Percentiles rank a stretch among this genome's conserved stretches.
Evolutionary conservation across 208 protist species (phyloP).

Genomic region (Willaertia magna): DNA sequence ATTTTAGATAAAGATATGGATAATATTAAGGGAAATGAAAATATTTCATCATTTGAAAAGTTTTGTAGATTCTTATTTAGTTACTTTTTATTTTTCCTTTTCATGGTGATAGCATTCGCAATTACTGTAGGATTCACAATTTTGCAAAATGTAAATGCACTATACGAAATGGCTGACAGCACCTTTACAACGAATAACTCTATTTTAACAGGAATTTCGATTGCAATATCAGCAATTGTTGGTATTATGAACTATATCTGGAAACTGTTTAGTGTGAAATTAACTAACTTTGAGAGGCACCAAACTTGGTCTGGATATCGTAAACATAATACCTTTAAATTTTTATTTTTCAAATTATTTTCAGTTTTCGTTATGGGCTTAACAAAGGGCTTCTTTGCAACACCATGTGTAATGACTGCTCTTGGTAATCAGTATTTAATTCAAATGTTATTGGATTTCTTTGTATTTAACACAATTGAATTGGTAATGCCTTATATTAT

Average conservation of each 20-base stretch:
- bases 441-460: background rate
- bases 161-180: background rate
- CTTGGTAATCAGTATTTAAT: background rate
- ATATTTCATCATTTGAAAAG: background rate
- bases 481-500: background rate
- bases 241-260: background rate
- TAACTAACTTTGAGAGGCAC: conserved; percentile 8
- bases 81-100: background rate
- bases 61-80: background rate
- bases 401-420: background rate
- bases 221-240: background rate
- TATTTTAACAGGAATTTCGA: background rate
- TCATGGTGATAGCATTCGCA: background rate
- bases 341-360: background rate
- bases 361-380: background rate
- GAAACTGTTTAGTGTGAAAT: background rate
- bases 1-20: background rate
- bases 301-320: background rate
- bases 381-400: background rate
- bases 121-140: background rate
- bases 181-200: background rate
- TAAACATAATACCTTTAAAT: background rate
- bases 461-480: background rate
- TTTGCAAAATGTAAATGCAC: background rate
- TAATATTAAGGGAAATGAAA: background rate